Base-by-base conservation (phyloP, 352 stramenopile genomes). In the Pythium brachiatum region DNA sequence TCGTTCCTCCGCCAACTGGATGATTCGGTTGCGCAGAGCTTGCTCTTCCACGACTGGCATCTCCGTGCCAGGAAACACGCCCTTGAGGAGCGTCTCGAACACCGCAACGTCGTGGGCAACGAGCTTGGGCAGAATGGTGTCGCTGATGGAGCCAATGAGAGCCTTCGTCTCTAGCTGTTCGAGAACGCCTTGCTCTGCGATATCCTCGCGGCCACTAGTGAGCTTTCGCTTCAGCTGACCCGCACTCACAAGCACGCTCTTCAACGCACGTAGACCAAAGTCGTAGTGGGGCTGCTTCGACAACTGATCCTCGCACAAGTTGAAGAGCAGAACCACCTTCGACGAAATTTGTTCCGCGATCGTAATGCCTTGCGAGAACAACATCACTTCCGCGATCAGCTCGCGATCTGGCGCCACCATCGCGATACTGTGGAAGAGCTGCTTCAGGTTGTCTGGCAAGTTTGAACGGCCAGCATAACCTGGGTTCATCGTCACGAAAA, bases 401-500 rank as follows among this genome's bases (percentile, higher is more conserved):
- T 99, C 97, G 13, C 97, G 81, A 79, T 99, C 98, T 27, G 98
- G 98, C 13, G 97, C 92, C 64, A 99, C 97, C 98, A 99, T 99
- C 7, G 98, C 98, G 59, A 99, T 98, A 56, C 97, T 98, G 11
- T 98, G 84, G 88, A 99, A 99, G 2, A 99, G 81, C 57, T 98
- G 96, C 76, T 99, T 99, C 54, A 99, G 80, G 74, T 99, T 99
- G 72, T 99, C 96, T 0, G 96, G 96, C 39, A 99, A 68, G 69
- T 99, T 98, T 9, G 92, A 98, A 64, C 97, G 87, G 12, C 98
- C 98, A 57, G 98, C 98, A 74, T 99, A 99, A 25, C 96, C 97
- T 36, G 98, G 98, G 75, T 99, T 99, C 97, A 99, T 99, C 16
- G 98, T 99, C 32, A 99, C 97, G 75, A 99, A 99, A 58, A 99